Evolutionary conservation across 2,329 filamentous ascomycete genomes (phyloP), one percentile per base, ranked within the genome.

Genomic region (Colletotrichum musicola): DNA sequence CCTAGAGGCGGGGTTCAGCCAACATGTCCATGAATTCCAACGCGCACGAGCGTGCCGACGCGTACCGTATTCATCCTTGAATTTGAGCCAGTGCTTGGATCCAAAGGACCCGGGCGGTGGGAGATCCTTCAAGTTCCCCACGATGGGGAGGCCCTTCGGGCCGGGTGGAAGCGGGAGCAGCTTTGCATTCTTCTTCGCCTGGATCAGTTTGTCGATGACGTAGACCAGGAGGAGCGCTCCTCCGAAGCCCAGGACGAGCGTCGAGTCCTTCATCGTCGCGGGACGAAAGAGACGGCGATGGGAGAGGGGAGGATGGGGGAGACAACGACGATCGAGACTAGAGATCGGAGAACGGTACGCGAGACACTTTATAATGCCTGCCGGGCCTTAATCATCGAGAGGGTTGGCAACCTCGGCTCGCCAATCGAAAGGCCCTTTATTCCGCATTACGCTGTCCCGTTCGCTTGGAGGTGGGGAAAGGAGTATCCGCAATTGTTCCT

Each of bases 71-170:
- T 68, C 47, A 6, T 81, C 75, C 40, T 79, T 80, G 62, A 77
- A 74, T 50, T 75, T 72, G 1, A 78, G 57, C 78, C 77, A 81
- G 59, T 80, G 76, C 47, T 75, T 64, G 68, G 72, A 77, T 20
- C 79, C 77, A 2, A 73, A 74, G 5, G 58, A 50, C 13, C 73
- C 76, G 1, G 70, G 61, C 1, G 77, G 72, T 1, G 84, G 84
- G 18, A 85, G 72, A 68, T 86, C 83, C 4, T 73, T 72, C 13
- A 85, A 68, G 70, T 86, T 86, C 4, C 84, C 84, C 6, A 86
- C 49, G 3, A 86, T 55, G 0, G 82, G 81, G 16, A 81, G 70
- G 0, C 76, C 76, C 13, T 63, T 75, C 71, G 72, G 79, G 57
- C 71, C 77, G 50, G 71, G 77, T 42, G 64, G 76, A 4, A 56